Evolutionary conservation across 2,329 filamentous ascomycete genomes (phyloP), one percentile per base, ranked within the genome.

Genomic region (Sordariomycetes sp.): DNA sequence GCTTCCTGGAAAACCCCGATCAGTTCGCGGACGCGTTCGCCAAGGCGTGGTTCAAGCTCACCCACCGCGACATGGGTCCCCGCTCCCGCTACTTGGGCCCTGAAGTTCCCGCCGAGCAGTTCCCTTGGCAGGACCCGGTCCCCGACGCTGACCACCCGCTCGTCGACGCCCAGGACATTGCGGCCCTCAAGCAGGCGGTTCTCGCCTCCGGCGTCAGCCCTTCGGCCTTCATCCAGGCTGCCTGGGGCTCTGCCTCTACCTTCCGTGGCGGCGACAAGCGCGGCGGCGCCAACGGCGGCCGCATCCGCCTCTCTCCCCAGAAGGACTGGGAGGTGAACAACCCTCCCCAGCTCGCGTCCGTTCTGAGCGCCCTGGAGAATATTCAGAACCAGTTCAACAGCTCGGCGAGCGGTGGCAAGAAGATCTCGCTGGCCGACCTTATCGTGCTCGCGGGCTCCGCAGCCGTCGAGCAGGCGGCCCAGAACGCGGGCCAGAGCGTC

Each of bases 11-110:
- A 63, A 74, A 91, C 72, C 85, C 85, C 1, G 79, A 87, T 53
- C 73, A 89, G 75, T 79, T 91, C 46, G 79, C 78, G 58, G 83
- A 90, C 61, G 84, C 80, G 10, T 92, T 91, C 66, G 77, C 80
- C 24, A 81, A 82, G 55, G 88, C 88, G 16, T 92, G 88, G 88
- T 92, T 89, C 81, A 91, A 92, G 82, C 80, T 92, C 50, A 77
- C 88, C 37, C 88, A 92, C 75, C 87, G 88, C 74, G 88, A 91
- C 69, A 81, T 92, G 74, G 88, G 88, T 18, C 88, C 88, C 51
- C 76, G 81, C 58, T 69, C 79, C 25, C 86, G 86, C 68, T 91
- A 88, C 77, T 66, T 90, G 53, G 88, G 88, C 34, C 88, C 88
- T 1, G 88, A 92, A 71, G 76, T 89, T 20, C 87, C 88, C 54